Evolutionary conservation across 352 stramenopile genomes (phyloP).

Genomic region (Phytophthora citricola): DNA sequence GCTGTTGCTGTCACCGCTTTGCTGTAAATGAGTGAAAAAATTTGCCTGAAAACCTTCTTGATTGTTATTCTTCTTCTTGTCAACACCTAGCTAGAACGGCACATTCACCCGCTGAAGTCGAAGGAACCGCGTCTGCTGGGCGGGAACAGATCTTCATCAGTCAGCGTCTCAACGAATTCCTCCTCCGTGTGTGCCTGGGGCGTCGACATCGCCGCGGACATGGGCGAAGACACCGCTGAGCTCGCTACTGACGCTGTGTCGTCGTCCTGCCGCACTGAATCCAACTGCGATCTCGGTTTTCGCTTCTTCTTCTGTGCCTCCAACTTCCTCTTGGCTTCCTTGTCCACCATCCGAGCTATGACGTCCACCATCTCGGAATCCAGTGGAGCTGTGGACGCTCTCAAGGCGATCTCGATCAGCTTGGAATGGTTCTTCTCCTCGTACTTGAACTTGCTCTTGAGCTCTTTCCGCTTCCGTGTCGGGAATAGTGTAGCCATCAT

Average conservation of each 20-base stretch:
- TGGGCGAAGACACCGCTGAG: conserved; percentile 36
- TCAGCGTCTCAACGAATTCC: conserved; percentile 47
- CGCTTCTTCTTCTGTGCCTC: conserved; percentile 52
- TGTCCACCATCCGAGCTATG: conserved; percentile 82
- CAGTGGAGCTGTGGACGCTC: conserved; percentile 70
- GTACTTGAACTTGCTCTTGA: conserved; percentile 91
- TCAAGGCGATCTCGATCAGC: conserved; percentile 84
- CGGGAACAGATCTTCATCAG: conserved; percentile 58
- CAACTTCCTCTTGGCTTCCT: conserved; percentile 65
- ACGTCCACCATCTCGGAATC: conserved; percentile 86
- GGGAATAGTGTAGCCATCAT: conserved; percentile 90
- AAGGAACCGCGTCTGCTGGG: conserved; percentile 66
- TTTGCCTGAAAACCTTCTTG: conserved; percentile 10
- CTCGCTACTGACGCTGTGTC: conserved; percentile 31
- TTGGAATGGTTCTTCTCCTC: conserved; percentile 81
- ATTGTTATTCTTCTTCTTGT: conserved; percentile 17
- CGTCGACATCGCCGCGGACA: conserved; percentile 39
- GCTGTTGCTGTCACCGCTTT: conserved; percentile 34
- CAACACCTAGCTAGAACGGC: conserved; percentile 5
- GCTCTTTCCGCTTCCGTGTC: conserved; percentile 79
- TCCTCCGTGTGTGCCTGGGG: conserved; percentile 37
- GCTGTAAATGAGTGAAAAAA: conserved; percentile 30
- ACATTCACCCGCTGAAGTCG: conserved; percentile 57
- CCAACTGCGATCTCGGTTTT: conserved; percentile 21
- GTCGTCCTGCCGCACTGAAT: conserved; percentile 23